Evolutionary conservation across 805 yeast genomes (phyloP), one percentile per base, ranked within the genome.

Genomic region (Schwanniomyces polymorphus): DNA sequence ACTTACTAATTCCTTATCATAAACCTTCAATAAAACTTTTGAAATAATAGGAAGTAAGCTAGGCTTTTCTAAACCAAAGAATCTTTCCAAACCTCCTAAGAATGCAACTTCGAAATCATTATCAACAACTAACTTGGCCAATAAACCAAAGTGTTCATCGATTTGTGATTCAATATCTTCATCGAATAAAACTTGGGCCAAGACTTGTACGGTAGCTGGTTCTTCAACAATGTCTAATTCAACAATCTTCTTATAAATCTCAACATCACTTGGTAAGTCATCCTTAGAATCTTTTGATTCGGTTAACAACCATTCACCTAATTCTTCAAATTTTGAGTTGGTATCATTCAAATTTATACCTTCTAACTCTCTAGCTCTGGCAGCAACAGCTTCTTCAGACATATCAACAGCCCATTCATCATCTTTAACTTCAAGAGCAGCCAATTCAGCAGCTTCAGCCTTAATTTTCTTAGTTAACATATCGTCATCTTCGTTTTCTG

Each of bases 361-460:
- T 69, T 90, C 96, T 55, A 91, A 78, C 66, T 88, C 96, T 59
- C 82, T 74, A 39, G 96, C 97, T 72, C 99, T 88, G 40, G 88
- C 90, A 64, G 86, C 85, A 54, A 92, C 89, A 48, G 98, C 98
- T 72, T 91, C 98, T 67, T 88, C 94, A 42, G 96, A 88, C 81
- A 91, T 89, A 68, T 92, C 99, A 38, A 91, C 97, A 16, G 97
- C 90, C 98, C 98, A 92, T 56, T 89, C 96, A 57, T 88, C 97
- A 64, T 91, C 97, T 54, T 85, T 84, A 45, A 88, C 86, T 51
- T 80, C 84, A 49, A 82, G 80, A 42, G 80, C 80, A 31, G 57
- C 52, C 49, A 88, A 74, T 34, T 76, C 80, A 10, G 90, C 85
- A 17, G 94, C 95, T 66, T 88, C 95, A 40, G 94, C 90, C 65